Evolutionary conservation across 1,284 basidiomycete genomes (phyloP).

Genomic region (Apiotrichum sp.): DNA sequence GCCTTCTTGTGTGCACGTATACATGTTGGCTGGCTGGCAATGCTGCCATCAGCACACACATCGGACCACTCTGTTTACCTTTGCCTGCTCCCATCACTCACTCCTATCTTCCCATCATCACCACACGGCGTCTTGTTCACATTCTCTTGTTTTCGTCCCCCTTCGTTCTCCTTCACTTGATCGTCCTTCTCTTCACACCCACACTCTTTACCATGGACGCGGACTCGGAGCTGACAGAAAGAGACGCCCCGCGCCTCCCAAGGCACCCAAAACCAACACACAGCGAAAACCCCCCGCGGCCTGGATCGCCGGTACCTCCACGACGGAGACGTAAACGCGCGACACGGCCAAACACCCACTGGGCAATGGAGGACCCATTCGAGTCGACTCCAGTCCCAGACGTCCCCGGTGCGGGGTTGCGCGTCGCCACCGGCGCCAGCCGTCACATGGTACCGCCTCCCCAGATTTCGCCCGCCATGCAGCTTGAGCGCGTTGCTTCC

Average conservation of each 20-base stretch:
- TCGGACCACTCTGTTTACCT: too few species aligned
- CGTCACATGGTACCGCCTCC: constrained; percentile 14
- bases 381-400: constrained; percentile 9
- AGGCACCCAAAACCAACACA: neutral
- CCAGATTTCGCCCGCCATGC: constrained; percentile 1
- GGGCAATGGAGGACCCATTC: constrained; percentile 36
- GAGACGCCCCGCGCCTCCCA: neutral
- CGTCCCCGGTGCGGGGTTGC: neutral
- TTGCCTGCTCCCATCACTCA: too few species aligned
- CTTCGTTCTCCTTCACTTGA: too few species aligned
- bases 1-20: too few species aligned
- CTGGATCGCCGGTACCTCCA: neutral
- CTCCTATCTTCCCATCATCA: too few species aligned
- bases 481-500: constrained; percentile 15
- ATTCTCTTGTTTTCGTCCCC: too few species aligned
- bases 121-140: too few species aligned
- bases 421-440: neutral
- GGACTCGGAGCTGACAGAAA: neutral
- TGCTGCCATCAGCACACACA: too few species aligned
- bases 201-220: neutral
- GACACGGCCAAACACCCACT: neutral
- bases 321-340: neutral
- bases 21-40: too few species aligned
- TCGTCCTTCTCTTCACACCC: too few species aligned
- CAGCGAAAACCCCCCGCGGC: neutral